Conservation (phyloP, 2,329 filamentous ascomycete genomes). For the Grosmannia huntii region DNA sequence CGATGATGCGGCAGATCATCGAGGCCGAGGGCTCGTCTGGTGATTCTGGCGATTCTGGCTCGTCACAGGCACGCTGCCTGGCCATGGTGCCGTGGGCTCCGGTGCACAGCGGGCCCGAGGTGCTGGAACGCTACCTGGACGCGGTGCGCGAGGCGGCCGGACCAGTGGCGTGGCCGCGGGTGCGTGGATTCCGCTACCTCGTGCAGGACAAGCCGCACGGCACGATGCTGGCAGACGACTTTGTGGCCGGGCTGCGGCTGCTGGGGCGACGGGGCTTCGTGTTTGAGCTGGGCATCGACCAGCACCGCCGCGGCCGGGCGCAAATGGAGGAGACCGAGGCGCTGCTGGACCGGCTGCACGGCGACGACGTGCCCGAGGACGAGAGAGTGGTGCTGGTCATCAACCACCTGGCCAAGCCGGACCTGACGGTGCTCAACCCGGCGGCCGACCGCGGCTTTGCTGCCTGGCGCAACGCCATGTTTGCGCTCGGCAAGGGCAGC, state of each 20-base stretch:
- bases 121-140: conserved; percentile 52
- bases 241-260: conserved; percentile 53
- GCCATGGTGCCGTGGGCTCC: conserved; percentile 83
- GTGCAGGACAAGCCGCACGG: conserved; percentile 63
- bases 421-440: conserved; percentile 51
- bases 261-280: conserved; percentile 49
- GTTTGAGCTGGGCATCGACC: conserved; percentile 80
- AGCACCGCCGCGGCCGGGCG: conserved; percentile 59
- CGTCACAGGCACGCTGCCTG: conserved; percentile 39
- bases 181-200: conserved; percentile 73
- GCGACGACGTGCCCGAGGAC: conserved; percentile 41
- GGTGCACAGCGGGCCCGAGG: conserved; percentile 47
- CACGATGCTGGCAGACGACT: conserved; percentile 48
- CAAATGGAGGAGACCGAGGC: conserved; percentile 60
- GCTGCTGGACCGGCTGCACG: conserved; percentile 55
- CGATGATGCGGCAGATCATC: conserved; percentile 53
- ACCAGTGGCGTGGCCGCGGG: conserved; percentile 47
- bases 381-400: conserved; percentile 56
- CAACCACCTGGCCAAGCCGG: conserved; percentile 84
- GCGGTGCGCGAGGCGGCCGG: conserved; percentile 49
- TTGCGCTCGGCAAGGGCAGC: conserved; percentile 49
- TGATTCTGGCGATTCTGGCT: conserved; percentile 36
- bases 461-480: conserved; percentile 58
- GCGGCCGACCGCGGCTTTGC: conserved; percentile 44
- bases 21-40: conserved; percentile 35